Base-by-base conservation (phyloP, 108 stramenopile genomes). In the Mediolabrus comicus region DNA sequence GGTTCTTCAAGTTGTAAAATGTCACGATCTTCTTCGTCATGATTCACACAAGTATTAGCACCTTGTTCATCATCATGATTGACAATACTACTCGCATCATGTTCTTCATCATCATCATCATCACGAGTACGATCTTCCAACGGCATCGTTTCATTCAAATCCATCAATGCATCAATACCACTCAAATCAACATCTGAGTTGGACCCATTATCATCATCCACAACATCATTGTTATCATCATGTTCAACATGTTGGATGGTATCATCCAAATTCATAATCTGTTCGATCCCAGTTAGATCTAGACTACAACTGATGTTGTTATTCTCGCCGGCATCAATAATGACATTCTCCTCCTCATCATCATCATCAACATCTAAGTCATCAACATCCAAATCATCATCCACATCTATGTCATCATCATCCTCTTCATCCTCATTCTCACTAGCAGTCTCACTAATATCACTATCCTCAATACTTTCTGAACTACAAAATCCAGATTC, bases 381-480 rank as follows among this genome's bases (percentile, higher is more conserved):
- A 39, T 39, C 38, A 2, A 25, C 55, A 3, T 49, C 46, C n/a
- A n/a, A n/a, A n/a, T n/a, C n/a, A n/a, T n/a, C n/a, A n/a, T n/a
- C n/a, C n/a, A n/a, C n/a, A n/a, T 41, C 39, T 12, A 41, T 41
- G 1, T 56, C 55, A 3, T 49, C 46, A 9, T 49, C 46, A n/a
- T 49, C 46, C 9, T 22, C 34, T 14, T 65, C 59, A 2, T 17
- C n/a, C 9, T 13, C 24, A 11, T 28, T 3, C 59, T 39, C 51
- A 41, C 64, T 65, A 5, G 64, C 64, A 31, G 64, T 65, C 9
- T 32, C 49, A 28, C 64, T 65, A 31, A 65, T 52, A 32, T 43
- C 36, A 28, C 51, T 65, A 26, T 34, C 64, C 16, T 51, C 8
- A 5, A 65, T 32, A 29, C 38, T 41, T 29, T 24, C 24, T 1